These are phyloP conservation scores for Lophiostoma macrostomum DNA, from an alignment of 495 filamentous ascomycete genomes.

Conservation along the genomic window DNA sequence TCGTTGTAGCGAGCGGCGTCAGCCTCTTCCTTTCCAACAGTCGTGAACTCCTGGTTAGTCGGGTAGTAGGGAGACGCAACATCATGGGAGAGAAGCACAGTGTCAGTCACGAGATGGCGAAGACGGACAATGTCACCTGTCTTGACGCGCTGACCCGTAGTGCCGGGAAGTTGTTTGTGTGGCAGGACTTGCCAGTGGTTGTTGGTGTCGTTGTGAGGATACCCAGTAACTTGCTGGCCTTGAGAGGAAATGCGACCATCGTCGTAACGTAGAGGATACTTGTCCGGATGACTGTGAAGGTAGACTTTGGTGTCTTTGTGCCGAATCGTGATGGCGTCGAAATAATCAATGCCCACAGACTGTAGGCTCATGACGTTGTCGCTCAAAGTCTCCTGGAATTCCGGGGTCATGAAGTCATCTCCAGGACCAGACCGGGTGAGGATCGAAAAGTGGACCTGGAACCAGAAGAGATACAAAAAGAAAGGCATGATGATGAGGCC, in stretches of 20 bases:
- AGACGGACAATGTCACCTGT: conserved; percentile 88
- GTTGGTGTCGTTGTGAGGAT: conserved; percentile 97
- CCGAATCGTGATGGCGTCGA: conserved; percentile 78
- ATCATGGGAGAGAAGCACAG: conserved; percentile 89
- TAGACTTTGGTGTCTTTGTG: conserved; percentile 98
- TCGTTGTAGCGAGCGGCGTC: conserved; percentile 80
- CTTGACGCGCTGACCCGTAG: conserved; percentile 60
- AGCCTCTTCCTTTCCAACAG: conserved; percentile 67
- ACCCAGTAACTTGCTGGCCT: conserved; percentile 91
- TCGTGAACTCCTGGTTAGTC: conserved; percentile 98
- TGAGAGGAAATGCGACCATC: conserved; percentile 97
- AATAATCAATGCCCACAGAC: conserved; percentile 82
- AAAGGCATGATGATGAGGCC: conserved; percentile 87
- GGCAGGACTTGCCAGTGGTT: conserved; percentile 97
- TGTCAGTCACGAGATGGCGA: conserved; percentile 81
- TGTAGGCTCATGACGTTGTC: conserved; percentile 90
- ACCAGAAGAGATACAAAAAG: conserved; percentile 99
- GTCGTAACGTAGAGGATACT: conserved; percentile 91
- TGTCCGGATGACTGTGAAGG: conserved; percentile 87
- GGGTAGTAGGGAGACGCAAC: conserved; percentile 97
- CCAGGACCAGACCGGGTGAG: conserved; percentile 85
- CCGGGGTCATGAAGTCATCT: conserved; percentile 97
- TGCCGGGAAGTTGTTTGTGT: conserved; percentile 48
- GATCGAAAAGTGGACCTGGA: conserved; percentile 96
- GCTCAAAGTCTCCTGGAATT: conserved; percentile 93